Conservation (phyloP, 2,329 filamentous ascomycete species). For the Claviceps cyperi region DNA sequence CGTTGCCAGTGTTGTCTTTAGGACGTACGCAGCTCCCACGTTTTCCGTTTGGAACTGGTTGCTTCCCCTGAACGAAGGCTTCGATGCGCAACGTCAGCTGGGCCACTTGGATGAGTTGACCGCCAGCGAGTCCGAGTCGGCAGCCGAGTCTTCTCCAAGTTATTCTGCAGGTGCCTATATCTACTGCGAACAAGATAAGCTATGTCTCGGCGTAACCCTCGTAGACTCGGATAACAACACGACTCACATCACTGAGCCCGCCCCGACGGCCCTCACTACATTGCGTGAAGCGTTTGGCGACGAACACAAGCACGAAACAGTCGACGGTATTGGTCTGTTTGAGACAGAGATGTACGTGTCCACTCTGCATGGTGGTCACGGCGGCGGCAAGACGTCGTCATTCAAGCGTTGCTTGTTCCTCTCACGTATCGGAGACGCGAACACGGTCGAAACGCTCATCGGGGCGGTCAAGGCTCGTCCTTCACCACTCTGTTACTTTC, state of each 20-base stretch:
- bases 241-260: background rate
- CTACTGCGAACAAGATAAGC: background rate
- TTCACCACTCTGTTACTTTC: constrained; percentile 42
- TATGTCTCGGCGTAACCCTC: background rate
- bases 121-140: background rate
- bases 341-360: constrained; percentile 47
- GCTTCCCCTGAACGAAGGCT: constrained; percentile 17
- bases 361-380: constrained; percentile 42
- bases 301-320: constrained; percentile 16
- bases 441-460: constrained; percentile 24
- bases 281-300: constrained; percentile 17
- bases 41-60: constrained; percentile 28
- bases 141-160: background rate
- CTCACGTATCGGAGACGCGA: constrained; percentile 25
- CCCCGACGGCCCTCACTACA: background rate
- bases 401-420: constrained; percentile 53
- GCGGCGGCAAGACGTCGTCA: constrained; percentile 41
- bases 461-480: constrained; percentile 33
- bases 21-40: constrained; percentile 25
- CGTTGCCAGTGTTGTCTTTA: constrained; percentile 38
- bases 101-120: background rate
- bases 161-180: background rate
- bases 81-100: constrained; percentile 2
- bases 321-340: constrained; percentile 38
- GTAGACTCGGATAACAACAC: background rate